A percentile compares a stretch with the other conserved stretches of the same genome.
Conservation (phyloP, 1,139 yeast species). For the Lodderomyces elongisporus region DNA sequence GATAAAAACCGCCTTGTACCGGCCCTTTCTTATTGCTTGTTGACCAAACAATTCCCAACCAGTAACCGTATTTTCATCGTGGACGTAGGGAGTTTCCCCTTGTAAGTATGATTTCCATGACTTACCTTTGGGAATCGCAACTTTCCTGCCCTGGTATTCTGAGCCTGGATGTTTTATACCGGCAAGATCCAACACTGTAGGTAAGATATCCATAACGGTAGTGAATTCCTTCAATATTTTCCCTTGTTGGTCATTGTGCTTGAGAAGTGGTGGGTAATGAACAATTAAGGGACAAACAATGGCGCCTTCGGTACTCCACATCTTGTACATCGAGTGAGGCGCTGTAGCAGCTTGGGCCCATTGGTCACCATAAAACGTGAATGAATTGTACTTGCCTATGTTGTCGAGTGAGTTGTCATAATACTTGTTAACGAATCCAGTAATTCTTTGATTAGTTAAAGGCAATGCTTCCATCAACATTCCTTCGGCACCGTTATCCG, state of each 20-base stretch:
- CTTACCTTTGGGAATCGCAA: constrained; percentile 36
- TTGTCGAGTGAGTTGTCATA: constrained; percentile 44
- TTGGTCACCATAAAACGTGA: constrained; percentile 50
- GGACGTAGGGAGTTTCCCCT: constrained; percentile 25
- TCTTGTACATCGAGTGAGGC: constrained; percentile 47
- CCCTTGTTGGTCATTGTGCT: constrained; percentile 17
- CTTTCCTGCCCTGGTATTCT: constrained; percentile 31
- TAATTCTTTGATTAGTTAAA: constrained; percentile 24
- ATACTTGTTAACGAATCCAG: constrained; percentile 23
- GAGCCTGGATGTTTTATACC: constrained; percentile 40
- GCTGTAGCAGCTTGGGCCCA: constrained; percentile 68
- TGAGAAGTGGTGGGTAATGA: constrained; percentile 31
- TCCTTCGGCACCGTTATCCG: constrained; percentile 61
- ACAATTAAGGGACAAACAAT: constrained; percentile 50
- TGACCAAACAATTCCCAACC: constrained; percentile 59
- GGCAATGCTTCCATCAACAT: constrained; percentile 54
- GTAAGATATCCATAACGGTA: constrained; percentile 56
- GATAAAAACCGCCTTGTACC: constrained; percentile 43
- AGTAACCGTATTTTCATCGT: constrained; percentile 43
- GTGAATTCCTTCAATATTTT: constrained; percentile 33
- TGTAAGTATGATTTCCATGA: constrained; percentile 34
- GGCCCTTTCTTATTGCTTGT: constrained; percentile 50
- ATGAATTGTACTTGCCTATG: constrained; percentile 45
- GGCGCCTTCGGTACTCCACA: constrained; percentile 54
- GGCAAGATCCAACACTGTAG: constrained; percentile 49